A percentile compares a stretch with the other conserved stretches of the same genome.
These are phyloP conservation scores for Venturia effusa DNA, from an alignment of 2,329 filamentous ascomycete genomes.

Conservation along the genomic window DNA sequence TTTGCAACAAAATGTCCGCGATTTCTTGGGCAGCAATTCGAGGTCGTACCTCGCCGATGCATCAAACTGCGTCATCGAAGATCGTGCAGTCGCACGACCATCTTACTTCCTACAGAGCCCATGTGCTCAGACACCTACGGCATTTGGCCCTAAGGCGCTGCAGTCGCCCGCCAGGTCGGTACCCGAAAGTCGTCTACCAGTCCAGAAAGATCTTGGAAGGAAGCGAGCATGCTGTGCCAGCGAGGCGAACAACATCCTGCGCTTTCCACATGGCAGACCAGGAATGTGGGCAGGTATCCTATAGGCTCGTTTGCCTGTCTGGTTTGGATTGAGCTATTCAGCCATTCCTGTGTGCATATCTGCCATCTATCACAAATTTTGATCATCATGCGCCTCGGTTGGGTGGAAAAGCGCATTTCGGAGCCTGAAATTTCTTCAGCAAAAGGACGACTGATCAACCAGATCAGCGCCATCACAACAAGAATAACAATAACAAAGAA, in stretches of 20 bases:
- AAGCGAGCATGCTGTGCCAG: conserved; percentile 59
- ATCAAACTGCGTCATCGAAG: conserved; percentile 20
- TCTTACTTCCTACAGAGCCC: conserved; percentile 19
- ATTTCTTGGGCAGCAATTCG: conserved; percentile 38
- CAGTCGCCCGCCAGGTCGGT: conserved; percentile 28
- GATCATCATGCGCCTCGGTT: neutral
- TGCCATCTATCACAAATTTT: neutral
- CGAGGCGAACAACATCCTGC: conserved; percentile 37
- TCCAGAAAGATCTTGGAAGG: conserved; percentile 39
- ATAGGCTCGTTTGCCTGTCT: conserved; percentile 13
- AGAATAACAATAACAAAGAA: neutral
- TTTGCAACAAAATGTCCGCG: conserved; percentile 58
- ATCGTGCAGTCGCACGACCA: conserved; percentile 23
- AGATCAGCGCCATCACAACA: neutral
- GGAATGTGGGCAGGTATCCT: conserved; percentile 60
- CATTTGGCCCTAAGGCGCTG: conserved; percentile 24
- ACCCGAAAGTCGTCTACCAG: conserved; percentile 31
- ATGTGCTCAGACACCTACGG: conserved; percentile 15
- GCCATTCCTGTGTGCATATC: conserved; percentile 6
- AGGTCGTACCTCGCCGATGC: conserved; percentile 9
- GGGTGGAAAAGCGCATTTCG: neutral
- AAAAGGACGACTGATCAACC: neutral
- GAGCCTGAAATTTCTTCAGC: neutral
- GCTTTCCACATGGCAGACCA: conserved; percentile 41
- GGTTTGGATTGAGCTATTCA: neutral